A percentile compares a stretch with the other conserved stretches of the same genome.
These are phyloP conservation scores for Aspergillus spinulosporus DNA, from an alignment of 2,329 filamentous ascomycete species.

Conservation along the genomic window DNA sequence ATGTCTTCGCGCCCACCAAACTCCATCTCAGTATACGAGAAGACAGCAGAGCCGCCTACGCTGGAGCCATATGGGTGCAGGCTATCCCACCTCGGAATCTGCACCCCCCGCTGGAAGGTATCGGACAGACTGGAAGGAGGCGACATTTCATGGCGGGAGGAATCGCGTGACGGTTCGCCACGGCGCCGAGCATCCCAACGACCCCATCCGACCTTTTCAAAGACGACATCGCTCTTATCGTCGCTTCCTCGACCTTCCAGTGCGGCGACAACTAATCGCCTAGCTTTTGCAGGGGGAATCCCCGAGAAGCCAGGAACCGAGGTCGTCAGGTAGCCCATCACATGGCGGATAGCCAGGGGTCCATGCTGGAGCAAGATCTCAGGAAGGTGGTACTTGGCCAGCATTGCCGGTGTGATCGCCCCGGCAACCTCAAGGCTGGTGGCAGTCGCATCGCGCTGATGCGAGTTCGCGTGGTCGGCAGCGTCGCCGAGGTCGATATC, in stretches of 20 bases:
- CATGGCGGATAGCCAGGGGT: conserved; percentile 87
- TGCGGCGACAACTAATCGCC: conserved; percentile 87
- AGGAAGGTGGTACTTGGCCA: conserved; percentile 87
- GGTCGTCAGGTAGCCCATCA: conserved; percentile 92
- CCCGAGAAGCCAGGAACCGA: conserved; percentile 89
- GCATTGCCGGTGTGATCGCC: conserved; percentile 78
- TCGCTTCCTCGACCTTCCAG: conserved; percentile 73
- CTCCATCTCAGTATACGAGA: conserved; percentile 67
- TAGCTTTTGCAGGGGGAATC: conserved; percentile 84
- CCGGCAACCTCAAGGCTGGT: conserved; percentile 69
- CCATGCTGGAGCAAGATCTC: conserved; percentile 87
- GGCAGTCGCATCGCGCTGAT: conserved; percentile 48
- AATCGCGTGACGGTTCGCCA: conserved; percentile 55
- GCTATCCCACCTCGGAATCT: conserved; percentile 45
- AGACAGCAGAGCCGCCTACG: conserved; percentile 70
- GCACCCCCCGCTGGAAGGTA: conserved; percentile 48
- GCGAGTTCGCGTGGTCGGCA: conserved; percentile 52
- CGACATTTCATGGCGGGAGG: conserved; percentile 39
- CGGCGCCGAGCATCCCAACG: conserved; percentile 84
- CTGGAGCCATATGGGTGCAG: conserved; percentile 58
- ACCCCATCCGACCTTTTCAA: conserved; percentile 97
- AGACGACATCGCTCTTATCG: conserved; percentile 58
- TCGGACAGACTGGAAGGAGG: conserved; percentile 54
- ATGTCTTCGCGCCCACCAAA: conserved; percentile 63
- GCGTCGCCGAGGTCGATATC: conserved; percentile 82